A percentile compares a stretch with the other conserved stretches of the same genome.
Conservation (phyloP, 495 filamentous ascomycete genomes). For the Chaetomium cochliodes region DNA sequence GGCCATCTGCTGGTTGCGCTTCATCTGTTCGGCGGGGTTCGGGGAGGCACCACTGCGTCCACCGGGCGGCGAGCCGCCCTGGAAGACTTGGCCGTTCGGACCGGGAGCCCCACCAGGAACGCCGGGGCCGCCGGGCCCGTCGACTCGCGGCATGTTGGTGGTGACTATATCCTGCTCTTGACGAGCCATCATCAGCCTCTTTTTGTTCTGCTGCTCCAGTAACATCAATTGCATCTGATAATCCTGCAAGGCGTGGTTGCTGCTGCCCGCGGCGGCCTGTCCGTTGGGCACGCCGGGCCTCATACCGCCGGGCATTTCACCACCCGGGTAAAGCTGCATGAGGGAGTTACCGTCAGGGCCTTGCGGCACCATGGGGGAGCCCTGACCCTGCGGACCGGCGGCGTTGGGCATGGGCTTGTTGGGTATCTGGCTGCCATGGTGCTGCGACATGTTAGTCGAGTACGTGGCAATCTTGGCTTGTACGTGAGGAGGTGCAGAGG, state of each 20-base stretch:
- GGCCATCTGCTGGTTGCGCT: slow-evolving; percentile 86
- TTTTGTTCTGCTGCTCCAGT: slow-evolving; percentile 98
- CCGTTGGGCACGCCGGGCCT: slow-evolving; percentile 55
- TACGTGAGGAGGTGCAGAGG: slow-evolving; percentile 54
- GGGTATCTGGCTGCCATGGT: slow-evolving; percentile 76
- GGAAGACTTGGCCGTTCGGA: slow-evolving; percentile 53
- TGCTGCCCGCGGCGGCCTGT: slow-evolving; percentile 53
- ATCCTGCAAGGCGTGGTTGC: slow-evolving; percentile 94
- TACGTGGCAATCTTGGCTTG: slow-evolving; percentile 86
- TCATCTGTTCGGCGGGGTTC: slow-evolving; percentile 85
- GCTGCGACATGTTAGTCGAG: slow-evolving; percentile 75
- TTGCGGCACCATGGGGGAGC: slow-evolving; percentile 74
- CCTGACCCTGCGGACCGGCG: slow-evolving; percentile 58
- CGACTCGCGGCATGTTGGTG: slow-evolving; percentile 49
- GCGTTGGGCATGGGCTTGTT: slow-evolving; percentile 59
- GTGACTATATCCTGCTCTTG: slow-evolving; percentile 86
- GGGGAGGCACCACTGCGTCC: slow-evolving; percentile 81
- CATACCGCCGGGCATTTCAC: slow-evolving; percentile 55
- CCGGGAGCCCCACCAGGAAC: slow-evolving; percentile 56
- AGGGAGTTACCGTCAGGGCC: slow-evolving; percentile 66
- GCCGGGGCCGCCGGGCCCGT: slow-evolving; percentile 54
- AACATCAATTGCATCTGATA: slow-evolving; percentile 99
- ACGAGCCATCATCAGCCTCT: slow-evolving; percentile 91
- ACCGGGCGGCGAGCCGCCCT: slow-evolving; percentile 79
- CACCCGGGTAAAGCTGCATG: slow-evolving; percentile 61